Evolutionary conservation across 2,329 filamentous ascomycete species (phyloP), one percentile per base, ranked within the genome.

Genomic region (Coniochaeta hoffmannii): DNA sequence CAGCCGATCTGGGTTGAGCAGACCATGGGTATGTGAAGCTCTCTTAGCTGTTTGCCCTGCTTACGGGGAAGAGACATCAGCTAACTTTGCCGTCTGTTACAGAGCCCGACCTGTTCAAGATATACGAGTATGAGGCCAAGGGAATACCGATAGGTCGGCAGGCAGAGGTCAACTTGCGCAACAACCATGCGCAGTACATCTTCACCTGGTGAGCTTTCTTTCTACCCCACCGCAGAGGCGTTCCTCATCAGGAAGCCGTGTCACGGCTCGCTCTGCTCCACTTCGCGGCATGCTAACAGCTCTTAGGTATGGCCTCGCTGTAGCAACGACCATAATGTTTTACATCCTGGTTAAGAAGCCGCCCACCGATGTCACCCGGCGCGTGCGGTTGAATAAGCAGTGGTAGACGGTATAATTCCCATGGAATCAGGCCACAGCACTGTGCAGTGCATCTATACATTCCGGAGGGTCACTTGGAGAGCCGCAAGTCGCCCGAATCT

Each of bases 101-200:
- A 93, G 89, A 87, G 65, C 88, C 90, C 55, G 90, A 94, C 69
- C 78, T 93, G 64, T 74, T 97, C 64, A 81, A 83, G 62, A 79
- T 86, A 59, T 86, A 90, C 67, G 85, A 92, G 64, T 83, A 90
- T 66, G 82, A 89, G 66, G 79, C 81, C 14, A 88, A 87, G 64
- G 94, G 94, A 28, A 86, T 97, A 57, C 94, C 94, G 1, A 93
- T 97, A 67, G 94, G 92, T 14, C 82, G 93, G 67, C 76, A 90
- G 7, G 82, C 94, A 4, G 90, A 96, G 73, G 92, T 99, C 58
- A 96, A 95, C 69, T 76, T 99, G 67, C 83, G 90, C 69, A 99
- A 99, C 69, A 97, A 96, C 73, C 94, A 99, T 72, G 86, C 90
- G 60, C 94, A 97, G 77, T 99, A 99, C 72, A 99, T 99, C 63